Percentiles rank a stretch among this genome's conserved stretches.
Evolutionary conservation across 2,329 filamentous ascomycete genomes (phyloP).

Genomic region (Penicillium sp.): DNA sequence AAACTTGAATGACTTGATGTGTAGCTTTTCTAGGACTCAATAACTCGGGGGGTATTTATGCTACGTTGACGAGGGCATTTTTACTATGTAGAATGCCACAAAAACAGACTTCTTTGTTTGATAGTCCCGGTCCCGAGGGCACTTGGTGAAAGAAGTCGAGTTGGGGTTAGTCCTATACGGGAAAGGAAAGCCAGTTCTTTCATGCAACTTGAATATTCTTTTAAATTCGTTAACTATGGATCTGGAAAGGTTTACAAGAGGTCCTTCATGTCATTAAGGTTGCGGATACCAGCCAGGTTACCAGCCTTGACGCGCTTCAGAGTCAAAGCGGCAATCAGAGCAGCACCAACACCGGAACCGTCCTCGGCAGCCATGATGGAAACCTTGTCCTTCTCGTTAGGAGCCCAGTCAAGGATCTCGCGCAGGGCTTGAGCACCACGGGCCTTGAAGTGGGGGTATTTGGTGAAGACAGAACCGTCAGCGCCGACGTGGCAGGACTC

Average conservation of each 20-base stretch:
- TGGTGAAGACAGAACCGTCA: slow-evolving; percentile 97
- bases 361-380: slow-evolving; percentile 88
- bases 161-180: too few relatives aligned
- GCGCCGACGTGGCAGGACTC: slow-evolving; percentile 87
- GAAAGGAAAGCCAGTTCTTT: background rate
- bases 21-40: too few relatives aligned
- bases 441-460: slow-evolving; percentile 96
- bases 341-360: slow-evolving; percentile 93
- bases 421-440: slow-evolving; percentile 82
- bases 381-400: slow-evolving; percentile 78
- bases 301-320: slow-evolving; percentile 58
- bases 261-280: slow-evolving; percentile 40
- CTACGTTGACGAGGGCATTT: too few relatives aligned
- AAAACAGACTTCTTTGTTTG: too few relatives aligned
- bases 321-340: slow-evolving; percentile 75
- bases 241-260: slow-evolving; percentile 18
- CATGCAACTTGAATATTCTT: background rate
- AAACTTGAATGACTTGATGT: too few relatives aligned
- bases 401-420: slow-evolving; percentile 93
- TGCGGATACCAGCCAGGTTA: slow-evolving; percentile 54
- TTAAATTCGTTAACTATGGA: background rate
- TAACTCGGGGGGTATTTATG: too few relatives aligned
- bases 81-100: too few relatives aligned
- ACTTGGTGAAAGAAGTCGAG: too few relatives aligned
- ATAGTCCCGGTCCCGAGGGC: too few relatives aligned